Conservation (phyloP, 2,329 filamentous ascomycete species). For the Xylaria sp. region DNA sequence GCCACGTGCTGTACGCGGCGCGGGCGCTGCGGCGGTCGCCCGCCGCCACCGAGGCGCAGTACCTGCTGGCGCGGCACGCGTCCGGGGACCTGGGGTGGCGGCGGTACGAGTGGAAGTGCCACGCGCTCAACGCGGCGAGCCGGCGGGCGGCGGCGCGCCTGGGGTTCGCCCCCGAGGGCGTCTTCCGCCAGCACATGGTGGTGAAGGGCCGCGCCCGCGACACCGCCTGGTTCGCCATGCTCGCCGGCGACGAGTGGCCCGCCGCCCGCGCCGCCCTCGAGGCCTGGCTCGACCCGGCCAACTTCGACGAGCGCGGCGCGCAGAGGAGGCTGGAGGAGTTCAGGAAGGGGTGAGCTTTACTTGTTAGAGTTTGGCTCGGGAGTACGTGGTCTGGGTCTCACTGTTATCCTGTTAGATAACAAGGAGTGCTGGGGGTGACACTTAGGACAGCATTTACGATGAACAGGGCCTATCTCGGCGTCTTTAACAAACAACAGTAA, state of each 20-base stretch:
- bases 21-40: slow-evolving; percentile 55
- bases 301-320: slow-evolving; percentile 57
- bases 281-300: slow-evolving; percentile 55
- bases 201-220: slow-evolving; percentile 59
- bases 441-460: too few relatives aligned
- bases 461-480: too few relatives aligned
- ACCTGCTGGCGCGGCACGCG: slow-evolving; percentile 55
- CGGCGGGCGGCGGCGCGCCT: slow-evolving; percentile 57
- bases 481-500: too few relatives aligned
- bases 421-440: too few relatives aligned
- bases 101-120: slow-evolving; percentile 67
- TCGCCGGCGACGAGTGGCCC: slow-evolving; percentile 63
- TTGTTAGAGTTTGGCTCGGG: too few relatives aligned
- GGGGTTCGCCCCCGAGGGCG: slow-evolving; percentile 62
- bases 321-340: slow-evolving; percentile 52
- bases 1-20: slow-evolving; percentile 56
- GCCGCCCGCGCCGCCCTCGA: slow-evolving; percentile 49
- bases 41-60: slow-evolving; percentile 60
- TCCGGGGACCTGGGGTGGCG: slow-evolving; percentile 58
- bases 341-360: too few relatives aligned
- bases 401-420: too few relatives aligned
- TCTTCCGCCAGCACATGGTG: slow-evolving; percentile 65
- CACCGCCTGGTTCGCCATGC: slow-evolving; percentile 62
- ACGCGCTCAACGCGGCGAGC: slow-evolving; percentile 58
- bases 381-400: too few relatives aligned